phyloP scores from a whole-genome alignment of 2,329 filamentous ascomycete species.

The Chrysoporthe puriensis region DNA sequence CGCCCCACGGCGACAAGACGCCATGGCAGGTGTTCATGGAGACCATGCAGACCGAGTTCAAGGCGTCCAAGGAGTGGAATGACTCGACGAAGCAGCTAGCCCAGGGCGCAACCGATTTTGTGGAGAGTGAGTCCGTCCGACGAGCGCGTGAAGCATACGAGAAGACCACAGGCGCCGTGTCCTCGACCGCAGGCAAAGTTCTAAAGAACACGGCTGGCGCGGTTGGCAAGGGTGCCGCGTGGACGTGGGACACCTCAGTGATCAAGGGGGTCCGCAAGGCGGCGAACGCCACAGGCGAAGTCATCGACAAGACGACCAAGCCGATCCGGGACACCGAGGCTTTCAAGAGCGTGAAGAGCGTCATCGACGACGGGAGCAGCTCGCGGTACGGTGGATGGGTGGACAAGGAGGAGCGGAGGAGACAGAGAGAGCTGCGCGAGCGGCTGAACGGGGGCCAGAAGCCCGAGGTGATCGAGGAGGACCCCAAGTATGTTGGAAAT shows the following conservation, averaged over 20 bases:
- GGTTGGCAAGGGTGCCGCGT: conserved; percentile 87
- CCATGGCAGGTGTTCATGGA: conserved; percentile 99
- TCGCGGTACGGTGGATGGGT: conserved; percentile 96
- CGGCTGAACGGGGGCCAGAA: conserved; percentile 58
- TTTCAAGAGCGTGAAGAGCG: conserved; percentile 91
- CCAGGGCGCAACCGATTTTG: conserved; percentile 86
- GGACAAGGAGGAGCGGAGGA: conserved; percentile 91
- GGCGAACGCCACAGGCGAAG: conserved; percentile 82
- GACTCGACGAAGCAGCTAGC: conserved; percentile 95
- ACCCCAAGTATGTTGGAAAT: conserved; percentile 74
- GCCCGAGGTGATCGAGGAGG: conserved; percentile 72
- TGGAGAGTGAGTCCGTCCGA: conserved; percentile 89
- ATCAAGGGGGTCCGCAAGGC: conserved; percentile 90
- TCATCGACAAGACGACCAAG: conserved; percentile 90
- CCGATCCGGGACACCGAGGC: conserved; percentile 94
- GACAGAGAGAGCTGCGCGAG: conserved; percentile 74
- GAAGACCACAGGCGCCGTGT: conserved; percentile 81
- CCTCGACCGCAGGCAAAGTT: conserved; percentile 76
- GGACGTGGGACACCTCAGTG: conserved; percentile 96
- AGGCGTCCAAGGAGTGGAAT: conserved; percentile 98
- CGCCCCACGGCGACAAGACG: conserved; percentile 97
- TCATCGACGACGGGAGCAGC: conserved; percentile 95
- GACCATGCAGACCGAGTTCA: conserved; percentile 91
- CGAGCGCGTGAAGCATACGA: conserved; percentile 85
- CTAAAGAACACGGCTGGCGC: conserved; percentile 84